phyloP scores from a whole-genome alignment of 2,329 filamentous ascomycete genomes.

The Pezicula carpinea region DNA sequence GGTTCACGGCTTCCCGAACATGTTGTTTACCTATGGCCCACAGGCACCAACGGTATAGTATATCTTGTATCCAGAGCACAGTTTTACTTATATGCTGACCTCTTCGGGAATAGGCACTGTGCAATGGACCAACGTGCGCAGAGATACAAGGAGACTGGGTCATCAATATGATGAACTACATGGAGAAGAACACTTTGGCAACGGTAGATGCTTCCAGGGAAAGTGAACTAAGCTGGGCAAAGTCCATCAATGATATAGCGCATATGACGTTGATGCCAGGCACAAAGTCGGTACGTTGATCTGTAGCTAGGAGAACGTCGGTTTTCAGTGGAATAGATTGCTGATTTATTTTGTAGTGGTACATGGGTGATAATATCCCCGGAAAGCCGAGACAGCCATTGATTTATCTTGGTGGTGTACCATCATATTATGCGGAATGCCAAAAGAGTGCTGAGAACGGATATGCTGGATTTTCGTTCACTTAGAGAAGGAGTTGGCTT shows the following conservation, averaged over 20 bases:
- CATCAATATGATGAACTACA: conserved; percentile 43
- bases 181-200: conserved; percentile 39
- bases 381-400: conserved; percentile 49
- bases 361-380: conserved; percentile 52
- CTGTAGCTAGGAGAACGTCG: neutral
- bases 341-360: conserved; percentile 21
- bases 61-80: neutral
- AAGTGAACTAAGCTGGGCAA: conserved; percentile 44
- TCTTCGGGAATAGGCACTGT: conserved; percentile 24
- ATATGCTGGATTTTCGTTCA: neutral
- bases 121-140: conserved; percentile 50
- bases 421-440: conserved; percentile 6
- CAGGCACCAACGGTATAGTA: conserved; percentile 36
- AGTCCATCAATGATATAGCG: conserved; percentile 41
- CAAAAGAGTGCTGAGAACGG: neutral
- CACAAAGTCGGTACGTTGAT: conserved; percentile 35
- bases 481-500: too few relatives aligned
- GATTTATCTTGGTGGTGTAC: conserved; percentile 36
- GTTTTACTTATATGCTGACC: neutral
- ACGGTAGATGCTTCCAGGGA: conserved; percentile 45
- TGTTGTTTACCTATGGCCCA: conserved; percentile 37
- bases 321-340: neutral
- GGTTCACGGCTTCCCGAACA: conserved; percentile 37
- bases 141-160: conserved; percentile 56
- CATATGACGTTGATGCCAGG: conserved; percentile 44